Conservation (phyloP, 164 flowering plant genomes). For the Liriodendron chinense region DNA sequence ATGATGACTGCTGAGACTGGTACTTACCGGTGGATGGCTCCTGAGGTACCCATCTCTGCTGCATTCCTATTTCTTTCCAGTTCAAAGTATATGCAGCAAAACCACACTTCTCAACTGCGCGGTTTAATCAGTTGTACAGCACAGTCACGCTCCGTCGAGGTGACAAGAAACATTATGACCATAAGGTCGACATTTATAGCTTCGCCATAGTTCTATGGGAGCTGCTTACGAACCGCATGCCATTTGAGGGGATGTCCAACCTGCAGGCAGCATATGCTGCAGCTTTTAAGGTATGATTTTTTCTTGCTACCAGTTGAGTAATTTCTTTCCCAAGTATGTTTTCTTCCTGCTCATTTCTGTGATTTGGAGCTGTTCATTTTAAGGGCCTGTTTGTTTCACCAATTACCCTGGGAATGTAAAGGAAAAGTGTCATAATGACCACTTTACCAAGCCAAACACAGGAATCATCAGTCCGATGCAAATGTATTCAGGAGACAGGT, state of each 20-base stretch:
- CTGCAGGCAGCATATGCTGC: constrained; percentile 59
- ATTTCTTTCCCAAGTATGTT: not conserved
- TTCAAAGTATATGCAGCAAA: not conserved
- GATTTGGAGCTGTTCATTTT: too few relatives aligned
- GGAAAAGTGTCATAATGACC: too few relatives aligned
- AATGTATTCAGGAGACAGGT: too few relatives aligned
- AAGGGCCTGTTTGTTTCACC: too few relatives aligned
- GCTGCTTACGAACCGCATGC: constrained; percentile 50
- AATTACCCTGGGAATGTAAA: too few relatives aligned
- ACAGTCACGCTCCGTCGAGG: constrained; percentile 36
- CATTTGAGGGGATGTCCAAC: constrained; percentile 48
- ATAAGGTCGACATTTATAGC: constrained; percentile 74
- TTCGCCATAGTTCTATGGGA: constrained; percentile 72
- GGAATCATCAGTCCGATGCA: too few relatives aligned
- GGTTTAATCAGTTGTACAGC: constrained; percentile 45
- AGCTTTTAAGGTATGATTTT: constrained; percentile 28
- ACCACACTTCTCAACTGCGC: constrained; percentile 8
- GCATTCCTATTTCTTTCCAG: not conserved
- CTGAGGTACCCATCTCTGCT: constrained; percentile 47
- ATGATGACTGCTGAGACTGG: constrained; percentile 67
- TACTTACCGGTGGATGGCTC: constrained; percentile 89
- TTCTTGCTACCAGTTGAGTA: not conserved
- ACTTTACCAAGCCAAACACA: too few relatives aligned
- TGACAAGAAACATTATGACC: constrained; percentile 54
- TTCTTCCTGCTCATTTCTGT: not conserved